Base-by-base conservation (phyloP, 257 asterid species). In the Plantago ovata region DNA sequence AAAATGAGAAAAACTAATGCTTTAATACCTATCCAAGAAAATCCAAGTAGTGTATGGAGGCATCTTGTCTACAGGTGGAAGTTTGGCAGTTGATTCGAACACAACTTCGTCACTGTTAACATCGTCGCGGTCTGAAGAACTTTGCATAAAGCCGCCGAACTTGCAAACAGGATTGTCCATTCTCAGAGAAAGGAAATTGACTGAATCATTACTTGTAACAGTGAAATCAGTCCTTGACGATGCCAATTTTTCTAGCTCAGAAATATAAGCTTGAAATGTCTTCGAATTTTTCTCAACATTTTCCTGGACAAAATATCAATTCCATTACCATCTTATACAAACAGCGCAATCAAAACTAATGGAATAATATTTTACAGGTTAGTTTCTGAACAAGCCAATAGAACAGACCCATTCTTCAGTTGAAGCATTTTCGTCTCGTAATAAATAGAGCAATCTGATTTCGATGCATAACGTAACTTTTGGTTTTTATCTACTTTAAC, bases 21-120 rank as follows among this genome's bases (percentile, higher is more conserved):
- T 65, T 49, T 16, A 57, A 48, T 80, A 89, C 98, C 77, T 89
- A 70, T 89, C 81, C 62, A 93, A 71, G 69, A 84, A 93, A 45
- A 82, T 86, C 98, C 98, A 93, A 53, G 97, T 93, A 52, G 97
- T 93, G 63, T 89, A 93, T 36, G 89, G 78, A 60, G 91, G 95
- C 48, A 89, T 76, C 74, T 73, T 89, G 71, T 93, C 86, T 24
- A 81, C 15, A 28, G 13, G 39, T 12, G 98, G 97, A 65, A 93
- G 82, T 70, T 72, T 93, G 67, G 79, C 84, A 58, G 89, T 79
- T 20, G 75, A 61, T 50, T 84, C 44, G 60, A 74, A 68, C 28
- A 78, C 83, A 67, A 84, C 80, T 68, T 89, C 97, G 58, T 82
- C 84, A 47, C 75, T 63, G 57, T 70, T 66, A 63, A 56, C 68